Conservation (phyloP, 108 stramenopile species). For the Skeletonema grethae region DNA sequence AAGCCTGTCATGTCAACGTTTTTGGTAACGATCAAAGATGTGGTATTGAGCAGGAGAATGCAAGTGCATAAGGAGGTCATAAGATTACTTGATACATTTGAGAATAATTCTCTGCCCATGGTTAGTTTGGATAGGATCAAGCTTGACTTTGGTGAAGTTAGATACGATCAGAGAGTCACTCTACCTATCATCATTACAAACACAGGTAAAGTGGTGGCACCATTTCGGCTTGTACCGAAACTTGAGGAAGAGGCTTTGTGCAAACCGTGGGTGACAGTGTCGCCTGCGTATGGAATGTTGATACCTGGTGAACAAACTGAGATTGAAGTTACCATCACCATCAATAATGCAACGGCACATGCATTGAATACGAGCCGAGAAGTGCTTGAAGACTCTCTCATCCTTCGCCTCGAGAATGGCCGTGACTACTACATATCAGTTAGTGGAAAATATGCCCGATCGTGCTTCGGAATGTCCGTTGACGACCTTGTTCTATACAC, state of each 20-base stretch:
- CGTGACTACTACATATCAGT: constrained; percentile 93
- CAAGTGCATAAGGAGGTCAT: constrained; percentile 84
- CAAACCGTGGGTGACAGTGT: constrained; percentile 91
- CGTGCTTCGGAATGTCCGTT: constrained; percentile 92
- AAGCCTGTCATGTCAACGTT: constrained; percentile 96
- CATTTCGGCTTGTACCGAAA: constrained; percentile 93
- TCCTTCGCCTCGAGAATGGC: constrained; percentile 94
- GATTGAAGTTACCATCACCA: constrained; percentile 76
- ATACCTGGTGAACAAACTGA: constrained; percentile 85
- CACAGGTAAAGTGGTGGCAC: constrained; percentile 86
- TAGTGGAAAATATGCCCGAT: constrained; percentile 81
- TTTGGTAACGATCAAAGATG: constrained; percentile 79
- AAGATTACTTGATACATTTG: constrained; percentile 74
- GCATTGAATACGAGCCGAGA: constrained; percentile 79
- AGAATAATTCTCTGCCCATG: constrained; percentile 87
- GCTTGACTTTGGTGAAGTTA: constrained; percentile 80
- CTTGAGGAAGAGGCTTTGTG: constrained; percentile 86
- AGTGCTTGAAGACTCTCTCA: constrained; percentile 89
- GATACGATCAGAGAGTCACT: constrained; percentile 67
- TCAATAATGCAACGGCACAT: constrained; percentile 84
- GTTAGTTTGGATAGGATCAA: constrained; percentile 77
- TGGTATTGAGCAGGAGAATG: constrained; percentile 65
- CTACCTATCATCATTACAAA: constrained; percentile 82
- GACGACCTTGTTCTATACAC: constrained; percentile 89
- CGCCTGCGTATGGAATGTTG: constrained; percentile 91